Evolutionary conservation across 208 protist species (phyloP).

Genomic region (Leishmania tropica): DNA sequence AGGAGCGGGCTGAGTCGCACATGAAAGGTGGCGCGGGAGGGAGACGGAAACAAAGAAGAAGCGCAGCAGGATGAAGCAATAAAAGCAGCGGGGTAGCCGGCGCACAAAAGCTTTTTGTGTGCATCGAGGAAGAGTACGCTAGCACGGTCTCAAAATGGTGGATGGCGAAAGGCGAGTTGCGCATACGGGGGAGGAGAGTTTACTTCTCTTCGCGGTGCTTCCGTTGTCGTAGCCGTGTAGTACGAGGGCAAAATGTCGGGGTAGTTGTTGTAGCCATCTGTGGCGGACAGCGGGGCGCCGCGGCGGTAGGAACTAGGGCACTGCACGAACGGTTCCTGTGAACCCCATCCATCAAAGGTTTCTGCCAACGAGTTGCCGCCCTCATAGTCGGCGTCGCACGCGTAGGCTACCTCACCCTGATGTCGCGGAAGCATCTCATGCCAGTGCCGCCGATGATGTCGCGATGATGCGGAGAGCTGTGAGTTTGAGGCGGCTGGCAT

Average conservation of each 20-base stretch:
- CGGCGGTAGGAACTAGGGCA: neutral
- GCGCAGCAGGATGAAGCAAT: neutral
- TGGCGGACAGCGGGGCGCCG: neutral
- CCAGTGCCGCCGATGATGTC: neutral
- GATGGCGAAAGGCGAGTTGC: neutral
- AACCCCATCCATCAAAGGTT: neutral
- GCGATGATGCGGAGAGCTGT: neutral
- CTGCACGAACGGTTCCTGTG: constrained; percentile 2
- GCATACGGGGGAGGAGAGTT: neutral
- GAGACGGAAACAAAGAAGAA: neutral
- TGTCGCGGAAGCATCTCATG: neutral
- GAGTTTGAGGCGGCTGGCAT: constrained; percentile 1
- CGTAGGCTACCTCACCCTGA: neutral
- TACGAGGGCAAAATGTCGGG: neutral
- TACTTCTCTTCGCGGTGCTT: neutral
- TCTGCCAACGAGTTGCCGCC: neutral
- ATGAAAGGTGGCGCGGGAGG: neutral
- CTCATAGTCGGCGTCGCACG: neutral
- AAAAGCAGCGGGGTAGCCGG: neutral
- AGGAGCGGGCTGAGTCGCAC: neutral
- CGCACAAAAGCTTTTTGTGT: neutral
- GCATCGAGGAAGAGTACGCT: neutral
- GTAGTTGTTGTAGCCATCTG: neutral
- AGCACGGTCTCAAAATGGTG: neutral
- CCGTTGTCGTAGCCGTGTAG: neutral